Evolutionary conservation across 2,329 filamentous ascomycete species (phyloP), one percentile per base, ranked within the genome.

Genomic region (Alternaria sp.): DNA sequence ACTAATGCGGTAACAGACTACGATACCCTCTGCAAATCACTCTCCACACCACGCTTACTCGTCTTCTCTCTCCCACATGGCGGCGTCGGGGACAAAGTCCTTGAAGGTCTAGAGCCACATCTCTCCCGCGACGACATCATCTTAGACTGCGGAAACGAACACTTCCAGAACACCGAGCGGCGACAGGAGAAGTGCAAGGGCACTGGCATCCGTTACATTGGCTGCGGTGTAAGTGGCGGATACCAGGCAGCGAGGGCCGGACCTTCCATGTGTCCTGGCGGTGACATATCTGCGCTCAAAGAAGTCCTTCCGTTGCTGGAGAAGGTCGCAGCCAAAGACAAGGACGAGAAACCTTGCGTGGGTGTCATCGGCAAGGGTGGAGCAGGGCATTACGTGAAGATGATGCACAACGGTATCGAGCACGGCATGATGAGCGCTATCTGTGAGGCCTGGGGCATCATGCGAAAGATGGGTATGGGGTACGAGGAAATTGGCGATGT

Each of bases 351-450:
- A 11, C 84, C 89, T 1, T 92, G 89, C 68, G 88, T 90, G 0
- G 86, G 81, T 0, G 82, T 84, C 25, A 83, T 90, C 50, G 90
- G 90, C 0, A 85, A 86, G 2, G 87, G 87, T 0, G 89, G 90
- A 2, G 84, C 87, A 2, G 90, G 90, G 0, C 90, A 92, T 75
- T 92, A 89, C 71, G 88, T 92, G 44, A 92, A 93, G 81, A 92
- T 92, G 89, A 85, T 92, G 5, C 90, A 92, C 74, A 92, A 92
- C 67, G 90, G 89, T 1, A 92, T 92, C 64, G 90, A 92, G 73
- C 89, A 91, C 64, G 90, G 89, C 2, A 90, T 92, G 87, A 86
- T 92, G 81, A 87, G 85, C 57, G 83, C 85, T 0, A 83, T 91
- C 6, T 86, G 86, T 14, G 90, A 92, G 75, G 87, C 87, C 3